Base-by-base conservation (phyloP, 2,329 filamentous ascomycete genomes). In the Colletotrichum karsti region DNA sequence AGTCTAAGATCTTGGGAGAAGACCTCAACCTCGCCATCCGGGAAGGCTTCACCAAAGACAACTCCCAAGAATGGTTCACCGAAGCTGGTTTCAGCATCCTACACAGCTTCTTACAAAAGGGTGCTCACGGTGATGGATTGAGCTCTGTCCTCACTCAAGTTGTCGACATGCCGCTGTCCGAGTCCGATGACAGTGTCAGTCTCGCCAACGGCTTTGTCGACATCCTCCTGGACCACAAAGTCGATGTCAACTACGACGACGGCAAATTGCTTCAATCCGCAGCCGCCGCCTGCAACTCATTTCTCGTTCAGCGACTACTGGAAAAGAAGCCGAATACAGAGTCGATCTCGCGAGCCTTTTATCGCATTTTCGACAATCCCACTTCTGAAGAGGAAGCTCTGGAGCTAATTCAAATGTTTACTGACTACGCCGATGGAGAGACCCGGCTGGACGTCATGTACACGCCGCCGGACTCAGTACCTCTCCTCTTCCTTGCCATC, bases 201-300 rank as follows among this genome's bases (percentile, higher is more conserved):
- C 69, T 88, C 2, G 82, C 84, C 0, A 78, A 82, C 42, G 72
- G 77, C 0, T 88, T 89, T 71, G 78, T 86, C 5, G 78, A 79
- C 22, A 69, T 84, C 0, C 74, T 85, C 1, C 71, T 83, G 15
- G 74, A 78, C 20, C 70, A 80, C 54, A 79, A 80, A 3, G 83
- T 81, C n/a, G 78, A 84, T 62, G 81, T 87, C 65, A 84, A 87
- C 72, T 79, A 83, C 66, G 80, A 84, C 20, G 74, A 82, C 60
- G 84, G 84, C 20, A 65, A 87, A 72, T 84, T 86, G 2, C 75
- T 91, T 7, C 83, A 84, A 59, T 78, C 83, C 55, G 88, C 88
- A 2, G 85, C 88, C 1, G 83, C 83, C 1, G 83, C 81, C 46
- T 87, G 84, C 7, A 83, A 88, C 54, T 74, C 80, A 5, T 78